Evolutionary conservation across 2,329 filamentous ascomycete genomes (phyloP).

Genomic region (Laburnicola sp.): DNA sequence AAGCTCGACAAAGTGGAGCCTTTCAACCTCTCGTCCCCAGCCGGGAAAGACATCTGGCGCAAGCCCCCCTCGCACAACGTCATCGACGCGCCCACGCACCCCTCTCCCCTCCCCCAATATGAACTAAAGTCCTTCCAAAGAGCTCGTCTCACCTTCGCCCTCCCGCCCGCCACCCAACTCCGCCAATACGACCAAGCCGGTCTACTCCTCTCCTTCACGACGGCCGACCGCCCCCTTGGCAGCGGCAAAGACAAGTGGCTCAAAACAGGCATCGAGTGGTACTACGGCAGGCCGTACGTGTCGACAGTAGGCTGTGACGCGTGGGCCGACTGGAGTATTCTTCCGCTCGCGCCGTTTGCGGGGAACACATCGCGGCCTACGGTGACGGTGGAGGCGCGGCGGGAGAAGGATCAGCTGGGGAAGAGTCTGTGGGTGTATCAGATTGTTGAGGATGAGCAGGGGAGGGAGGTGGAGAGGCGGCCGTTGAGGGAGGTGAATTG

Average conservation of each 20-base stretch:
- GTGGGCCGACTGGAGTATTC: conserved; percentile 77
- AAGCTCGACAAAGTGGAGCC: conserved; percentile 28
- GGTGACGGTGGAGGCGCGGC: conserved; percentile 58
- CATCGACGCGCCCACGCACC: conserved; percentile 60
- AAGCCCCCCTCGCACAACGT: conserved; percentile 68
- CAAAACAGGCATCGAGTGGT: conserved; percentile 78
- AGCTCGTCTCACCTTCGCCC: conserved; percentile 62
- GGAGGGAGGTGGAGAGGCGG: conserved; percentile 58
- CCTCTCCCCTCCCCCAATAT: conserved; percentile 24
- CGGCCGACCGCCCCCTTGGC: conserved; percentile 21
- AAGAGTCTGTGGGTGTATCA: conserved; percentile 70
- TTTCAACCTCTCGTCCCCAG: conserved; percentile 46
- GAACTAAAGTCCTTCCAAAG: conserved; percentile 63
- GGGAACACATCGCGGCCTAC: conserved; percentile 24
- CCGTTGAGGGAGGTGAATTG: conserved; percentile 76
- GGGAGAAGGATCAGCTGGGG: conserved; percentile 59
- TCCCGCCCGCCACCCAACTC: conserved; percentile 48
- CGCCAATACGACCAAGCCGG: conserved; percentile 71
- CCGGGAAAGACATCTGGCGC: conserved; percentile 76
- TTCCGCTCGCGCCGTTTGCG: conserved; percentile 49
- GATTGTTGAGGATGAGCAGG: conserved; percentile 40
- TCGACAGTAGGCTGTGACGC: conserved; percentile 72
- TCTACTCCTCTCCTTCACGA: conserved; percentile 52
- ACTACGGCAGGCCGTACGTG: conserved; percentile 63
- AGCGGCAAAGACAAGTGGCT: conserved; percentile 64